Conservation (phyloP, 148 eudicot genomes). For the Pharnaceum exiguum region DNA sequence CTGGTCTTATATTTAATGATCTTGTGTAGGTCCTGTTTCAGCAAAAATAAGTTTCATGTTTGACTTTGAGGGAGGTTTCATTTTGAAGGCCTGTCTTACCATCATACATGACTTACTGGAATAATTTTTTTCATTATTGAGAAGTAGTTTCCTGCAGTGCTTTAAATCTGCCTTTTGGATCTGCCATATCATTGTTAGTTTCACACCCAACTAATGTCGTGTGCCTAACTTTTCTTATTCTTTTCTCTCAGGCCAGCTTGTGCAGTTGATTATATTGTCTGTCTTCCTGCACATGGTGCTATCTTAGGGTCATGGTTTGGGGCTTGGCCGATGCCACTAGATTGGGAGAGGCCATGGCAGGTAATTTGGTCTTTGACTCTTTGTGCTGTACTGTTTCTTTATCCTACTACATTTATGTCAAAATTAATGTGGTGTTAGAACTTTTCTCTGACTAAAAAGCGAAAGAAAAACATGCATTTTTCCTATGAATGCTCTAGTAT, state of each 20-base stretch:
- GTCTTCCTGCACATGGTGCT: conserved; percentile 90
- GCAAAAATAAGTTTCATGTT: too few relatives aligned
- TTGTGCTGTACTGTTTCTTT: neutral
- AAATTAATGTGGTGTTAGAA: neutral
- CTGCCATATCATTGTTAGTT: neutral
- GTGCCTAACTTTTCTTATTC: conserved; percentile 1
- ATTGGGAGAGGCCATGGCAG: conserved; percentile 99
- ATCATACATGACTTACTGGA: too few relatives aligned
- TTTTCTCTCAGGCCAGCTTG: conserved; percentile 49
- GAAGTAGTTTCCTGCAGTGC: too few relatives aligned
- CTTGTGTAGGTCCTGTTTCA: too few relatives aligned
- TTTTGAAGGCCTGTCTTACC: too few relatives aligned
- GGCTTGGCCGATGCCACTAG: conserved; percentile 99
- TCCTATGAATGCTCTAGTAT: too few relatives aligned
- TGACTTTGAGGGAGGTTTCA: too few relatives aligned
- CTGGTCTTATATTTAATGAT: too few relatives aligned
- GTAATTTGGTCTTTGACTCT: conserved; percentile 30
- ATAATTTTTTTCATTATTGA: too few relatives aligned
- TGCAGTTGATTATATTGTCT: conserved; percentile 63
- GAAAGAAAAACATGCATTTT: too few relatives aligned
- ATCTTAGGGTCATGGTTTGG: conserved; percentile 95
- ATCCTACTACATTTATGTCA: neutral
- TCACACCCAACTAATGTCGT: neutral
- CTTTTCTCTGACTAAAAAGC: too few relatives aligned
- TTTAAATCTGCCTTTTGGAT: neutral